Percentiles rank a stretch among this genome's conserved stretches.
Conservation (phyloP, 2,329 filamentous ascomycete species). For the Escovopsis sp. region DNA sequence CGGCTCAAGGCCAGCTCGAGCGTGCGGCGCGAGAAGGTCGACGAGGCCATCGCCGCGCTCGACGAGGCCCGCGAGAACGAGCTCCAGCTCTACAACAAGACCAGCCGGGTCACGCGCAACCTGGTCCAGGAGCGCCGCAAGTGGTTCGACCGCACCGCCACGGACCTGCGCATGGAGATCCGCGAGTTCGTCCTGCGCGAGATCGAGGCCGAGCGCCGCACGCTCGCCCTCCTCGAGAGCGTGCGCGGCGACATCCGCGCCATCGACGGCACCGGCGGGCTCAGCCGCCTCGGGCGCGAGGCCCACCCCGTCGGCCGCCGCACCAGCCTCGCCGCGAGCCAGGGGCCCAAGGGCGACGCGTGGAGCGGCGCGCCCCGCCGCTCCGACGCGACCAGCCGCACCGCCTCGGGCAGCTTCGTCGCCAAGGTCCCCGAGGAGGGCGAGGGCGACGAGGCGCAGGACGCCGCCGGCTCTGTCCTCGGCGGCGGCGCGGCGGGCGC, state of each 20-base stretch:
- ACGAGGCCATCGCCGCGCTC: constrained; percentile 84
- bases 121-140: constrained; percentile 75
- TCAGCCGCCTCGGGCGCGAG: constrained; percentile 81
- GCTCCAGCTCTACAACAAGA: constrained; percentile 69
- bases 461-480: constrained; percentile 3
- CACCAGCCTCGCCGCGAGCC: constrained; percentile 66
- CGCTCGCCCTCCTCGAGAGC: constrained; percentile 81
- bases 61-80: constrained; percentile 80
- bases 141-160: constrained; percentile 78
- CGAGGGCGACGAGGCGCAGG: constrained; percentile 29
- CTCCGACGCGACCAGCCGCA: constrained; percentile 63
- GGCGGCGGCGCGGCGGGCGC: constrained; percentile 15
- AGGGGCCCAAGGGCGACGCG: constrained; percentile 94
- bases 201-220: constrained; percentile 88
- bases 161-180: constrained; percentile 70
- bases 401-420: constrained; percentile 58
- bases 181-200: constrained; percentile 88
- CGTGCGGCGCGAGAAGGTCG: constrained; percentile 87
- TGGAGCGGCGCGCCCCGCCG: constrained; percentile 90
- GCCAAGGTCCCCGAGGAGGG: constrained; percentile 49
- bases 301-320: constrained; percentile 64
- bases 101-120: constrained; percentile 76
- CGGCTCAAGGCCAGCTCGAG: constrained; percentile 75
- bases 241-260: constrained; percentile 85
- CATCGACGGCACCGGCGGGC: constrained; percentile 80